Evolutionary conservation across 331 rosid genomes (phyloP), one percentile per base, ranked within the genome.

Genomic region (Stylosanthes scabra): DNA sequence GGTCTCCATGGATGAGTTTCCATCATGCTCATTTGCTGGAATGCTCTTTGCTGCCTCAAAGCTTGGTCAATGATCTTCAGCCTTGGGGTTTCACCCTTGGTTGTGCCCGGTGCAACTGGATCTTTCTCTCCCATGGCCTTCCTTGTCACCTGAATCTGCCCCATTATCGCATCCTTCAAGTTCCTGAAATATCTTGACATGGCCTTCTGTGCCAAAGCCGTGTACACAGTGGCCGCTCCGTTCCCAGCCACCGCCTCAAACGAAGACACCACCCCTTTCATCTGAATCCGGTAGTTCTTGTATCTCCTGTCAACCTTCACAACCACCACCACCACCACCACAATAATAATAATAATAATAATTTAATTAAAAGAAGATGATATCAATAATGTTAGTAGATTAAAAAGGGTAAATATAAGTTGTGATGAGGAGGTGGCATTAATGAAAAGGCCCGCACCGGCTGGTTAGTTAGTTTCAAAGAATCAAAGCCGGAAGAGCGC

Each of bases 1-100:
- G 97, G 97, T 27, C 97, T 77, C 97, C 97, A 92, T 3, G 97
- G 97, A 70, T 92, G 97, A 27, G 75, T 84, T 74, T 89, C 97
- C 89, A 89, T 89, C 88, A 92, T 77, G 77, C 52, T 85, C 83
- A 89, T 92, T 65, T 92, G 97, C 44, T 92, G 97, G n/a, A 88
- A 89, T 1, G 96, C 96, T 45, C 87, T 76, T 71, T 89, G 96
- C 60, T 89, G 93, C 14, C 97, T 72, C 1, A 92, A 72, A 11
- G 92, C 51, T 68, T 88, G 97, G 51, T 92, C 97, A 25, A 92
- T 84, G 9, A 83, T 9, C 66, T 85, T 71, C 1, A 92, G 96
- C 78, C 93, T 71, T 0, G 97, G 97, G 0, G 97, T 92, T 75
- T 92, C 97, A 0, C 97, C 97, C 63, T 56, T 77, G 3, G 87